These are phyloP conservation scores for Prunus yedoensis DNA, from an alignment of 331 rosid genomes.

Conservation along the genomic window DNA sequence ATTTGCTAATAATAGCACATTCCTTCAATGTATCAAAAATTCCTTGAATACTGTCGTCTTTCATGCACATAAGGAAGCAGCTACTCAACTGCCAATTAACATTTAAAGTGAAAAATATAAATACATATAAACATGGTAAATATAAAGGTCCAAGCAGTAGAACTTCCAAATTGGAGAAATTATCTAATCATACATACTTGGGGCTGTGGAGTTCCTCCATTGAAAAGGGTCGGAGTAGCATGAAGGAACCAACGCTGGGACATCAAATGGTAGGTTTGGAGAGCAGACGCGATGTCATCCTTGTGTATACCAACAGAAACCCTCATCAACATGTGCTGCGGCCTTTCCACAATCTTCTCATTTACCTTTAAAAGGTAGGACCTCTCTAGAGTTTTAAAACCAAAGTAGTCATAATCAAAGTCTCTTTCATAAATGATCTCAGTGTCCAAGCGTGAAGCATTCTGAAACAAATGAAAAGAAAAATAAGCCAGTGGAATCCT, in stretches of 20 bases:
- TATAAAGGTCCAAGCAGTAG: no score
- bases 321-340: slow-evolving; percentile 99
- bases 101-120: no score
- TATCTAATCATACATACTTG: slow-evolving; percentile 55
- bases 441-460: slow-evolving; percentile 83
- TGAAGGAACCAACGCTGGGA: slow-evolving; percentile 97
- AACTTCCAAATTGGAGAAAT: no score
- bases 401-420: slow-evolving; percentile 90
- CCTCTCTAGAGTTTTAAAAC: slow-evolving; percentile 96
- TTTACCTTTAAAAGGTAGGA: slow-evolving; percentile 83
- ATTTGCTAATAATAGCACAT: slow-evolving; percentile 97
- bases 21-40: slow-evolving; percentile 94
- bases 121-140: neutral
- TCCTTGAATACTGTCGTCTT: slow-evolving; percentile 94
- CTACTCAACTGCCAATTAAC: slow-evolving; percentile 77
- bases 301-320: slow-evolving; percentile 97
- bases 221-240: slow-evolving; percentile 96
- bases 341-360: slow-evolving; percentile 86
- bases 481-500: neutral
- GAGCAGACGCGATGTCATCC: slow-evolving; percentile 76
- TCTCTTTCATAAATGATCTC: slow-evolving; percentile 96
- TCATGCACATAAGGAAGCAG: slow-evolving; percentile 95
- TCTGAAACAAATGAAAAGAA: slow-evolving; percentile 39
- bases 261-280: slow-evolving; percentile 79
- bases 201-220: slow-evolving; percentile 90